Base-by-base conservation (phyloP, 148 eudicot genomes). In the Polygonum aviculare region DNA sequence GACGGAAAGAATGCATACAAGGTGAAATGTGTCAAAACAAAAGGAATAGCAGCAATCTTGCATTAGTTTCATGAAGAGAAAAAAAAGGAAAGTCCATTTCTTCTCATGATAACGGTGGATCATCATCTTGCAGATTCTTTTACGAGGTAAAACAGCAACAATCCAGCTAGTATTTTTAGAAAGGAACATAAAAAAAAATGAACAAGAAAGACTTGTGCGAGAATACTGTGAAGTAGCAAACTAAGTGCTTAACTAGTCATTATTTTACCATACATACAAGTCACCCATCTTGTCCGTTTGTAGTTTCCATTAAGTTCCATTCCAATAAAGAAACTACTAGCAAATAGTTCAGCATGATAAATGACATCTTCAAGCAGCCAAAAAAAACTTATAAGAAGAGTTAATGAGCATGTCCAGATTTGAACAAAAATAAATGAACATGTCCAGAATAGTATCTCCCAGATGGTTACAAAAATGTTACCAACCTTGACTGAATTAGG, bases 401-500 rank as follows among this genome's bases (percentile, higher is more conserved):
- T 5, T 22, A 22, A 26, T 22, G 67, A 60, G 3, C 31, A 21
- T 26, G 31, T 26, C 31, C 31, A 26, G 31, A 26, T 26, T 26
- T 26, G 31, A 26, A 26, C 31, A 26, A 26, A 26, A 26, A 26
- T 26, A 26, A 26, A 26, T 26, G 31, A 26, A 55, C 12, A 21
- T 19, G 63, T 5, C 26, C 21, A 6, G 10, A 21, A 57, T 57
- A 57, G 40, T 63, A 35, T 31, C 12, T 63, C 7, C 70, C 70
- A 63, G 40, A 21, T 8, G 35, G 35, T 51, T 59, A 63, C 19
- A 57, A 36, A 71, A 31, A 31, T 69, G 21, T 69, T 35, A 84
- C 98, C 81, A 47, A 93, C 98, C 96, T 93, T 93, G 50, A 93
- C 98, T 50, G 97, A 91, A 80, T 91, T 93, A 73, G 98, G 98